Evolutionary conservation across 768 basidiomycete species (phyloP), one percentile per base, ranked within the genome.

Genomic region (Fistulinella prunicolor): DNA sequence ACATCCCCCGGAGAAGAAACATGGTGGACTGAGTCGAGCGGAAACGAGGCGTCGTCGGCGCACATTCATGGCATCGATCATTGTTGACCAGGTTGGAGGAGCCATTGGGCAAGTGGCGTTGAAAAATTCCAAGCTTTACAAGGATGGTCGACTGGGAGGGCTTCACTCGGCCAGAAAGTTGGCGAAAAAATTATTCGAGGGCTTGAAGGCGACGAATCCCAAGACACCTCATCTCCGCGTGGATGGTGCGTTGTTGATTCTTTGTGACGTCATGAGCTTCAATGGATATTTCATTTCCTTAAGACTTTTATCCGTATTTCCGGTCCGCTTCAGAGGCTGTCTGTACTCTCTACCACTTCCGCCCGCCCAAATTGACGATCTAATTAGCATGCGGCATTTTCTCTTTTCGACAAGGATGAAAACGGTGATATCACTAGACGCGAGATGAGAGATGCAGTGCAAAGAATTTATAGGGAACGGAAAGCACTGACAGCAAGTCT

Each of bases 401-500:
- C 71, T 12, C 53, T 88, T 6, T 89, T 89, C 51, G 88, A 90
- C 61, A 85, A 83, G 61, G 88, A 89, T 61, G 82, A 76, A n/a
- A 91, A 91, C 58, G 89, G 87, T 9, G 88, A 90, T 55, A 85
- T 90, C 39, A 76, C 74, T 3, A 89, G 82, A 61, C 73, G 70
- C 17, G 89, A 91, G 65, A 91, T 90, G 86, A 78, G 89, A 28
- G 85, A 87, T 58, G 85, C 85, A 2, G 88, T 91, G 7, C 85
- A 86, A 53, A 71, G 86, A 30, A 89, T 90, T 38, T 91, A 91
- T 59, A 73, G 78, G 40, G 88, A 91, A 62, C 78, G 88, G 16
- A 89, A 86, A 60, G 73, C 85, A 0, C 68, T 91, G 29, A 80
- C 77, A 3, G 73, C 85, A 17, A 79, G 84, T 56, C 72, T 91